Conservation (phyloP, 495 filamentous ascomycete genomes). For the Podospora tetraspora region DNA sequence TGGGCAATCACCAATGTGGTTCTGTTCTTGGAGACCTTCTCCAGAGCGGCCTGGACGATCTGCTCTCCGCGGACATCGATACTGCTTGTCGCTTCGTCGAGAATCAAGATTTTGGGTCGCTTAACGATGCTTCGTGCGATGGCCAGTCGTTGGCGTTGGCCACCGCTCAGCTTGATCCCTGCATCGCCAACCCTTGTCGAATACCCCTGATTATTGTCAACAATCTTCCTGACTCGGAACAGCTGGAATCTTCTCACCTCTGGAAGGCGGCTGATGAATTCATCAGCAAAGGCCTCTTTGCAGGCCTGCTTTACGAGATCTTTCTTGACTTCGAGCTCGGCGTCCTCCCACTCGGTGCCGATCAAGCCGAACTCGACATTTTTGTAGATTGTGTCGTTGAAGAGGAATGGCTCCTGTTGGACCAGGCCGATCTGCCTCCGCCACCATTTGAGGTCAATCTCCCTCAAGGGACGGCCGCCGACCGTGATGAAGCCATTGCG, state of each 20-base stretch:
- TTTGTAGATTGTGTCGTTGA: conserved; percentile 60
- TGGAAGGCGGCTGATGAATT: conserved; percentile 56
- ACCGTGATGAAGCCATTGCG: conserved; percentile 47
- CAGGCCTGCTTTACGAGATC: conserved; percentile 55
- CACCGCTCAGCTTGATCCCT: conserved; percentile 56
- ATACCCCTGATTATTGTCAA: conserved; percentile 43
- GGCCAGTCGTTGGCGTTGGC: conserved; percentile 61
- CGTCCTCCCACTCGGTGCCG: conserved; percentile 56
- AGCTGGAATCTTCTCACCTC: conserved; percentile 28
- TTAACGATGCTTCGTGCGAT: conserved; percentile 70
- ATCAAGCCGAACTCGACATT: conserved; percentile 62
- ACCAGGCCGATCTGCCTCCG: conserved; percentile 60
- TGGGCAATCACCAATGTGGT: conserved; percentile 62
- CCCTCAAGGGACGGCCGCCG: conserved; percentile 49
- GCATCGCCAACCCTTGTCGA: conserved; percentile 57
- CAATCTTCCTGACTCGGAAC: not conserved
- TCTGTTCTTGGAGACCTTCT: conserved; percentile 48
- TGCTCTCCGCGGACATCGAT: conserved; percentile 54
- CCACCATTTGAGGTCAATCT: conserved; percentile 57
- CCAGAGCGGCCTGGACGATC: conserved; percentile 54
- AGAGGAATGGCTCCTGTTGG: conserved; percentile 66
- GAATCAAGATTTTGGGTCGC: conserved; percentile 71
- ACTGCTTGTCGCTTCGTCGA: conserved; percentile 75
- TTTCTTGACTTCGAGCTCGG: conserved; percentile 45
- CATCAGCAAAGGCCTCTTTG: conserved; percentile 55